A percentile compares a stretch with the other conserved stretches of the same genome.
Conservation (phyloP, 352 stramenopile species). For the Phytophthora sp. region DNA sequence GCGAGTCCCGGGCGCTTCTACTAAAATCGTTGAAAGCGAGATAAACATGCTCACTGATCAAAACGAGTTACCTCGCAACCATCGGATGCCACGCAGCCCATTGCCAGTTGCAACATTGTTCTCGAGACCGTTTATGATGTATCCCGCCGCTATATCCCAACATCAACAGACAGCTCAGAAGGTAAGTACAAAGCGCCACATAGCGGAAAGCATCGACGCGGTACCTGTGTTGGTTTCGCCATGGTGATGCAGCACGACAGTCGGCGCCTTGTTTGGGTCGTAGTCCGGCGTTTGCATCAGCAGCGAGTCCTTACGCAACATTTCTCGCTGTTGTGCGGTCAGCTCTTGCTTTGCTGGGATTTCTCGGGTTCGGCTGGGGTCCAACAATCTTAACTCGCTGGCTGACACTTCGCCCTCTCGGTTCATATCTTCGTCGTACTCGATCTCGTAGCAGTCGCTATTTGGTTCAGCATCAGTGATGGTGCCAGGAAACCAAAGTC, state of each 20-base stretch:
- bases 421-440: slow-evolving; percentile 86
- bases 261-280: slow-evolving; percentile 73
- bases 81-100: slow-evolving; percentile 78
- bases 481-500: slow-evolving; percentile 76
- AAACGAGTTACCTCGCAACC: slow-evolving; percentile 81
- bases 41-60: slow-evolving; percentile 21
- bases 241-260: slow-evolving; percentile 77
- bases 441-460: slow-evolving; percentile 68
- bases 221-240: slow-evolving; percentile 73
- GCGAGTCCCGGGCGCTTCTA: slow-evolving; percentile 5
- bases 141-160: slow-evolving; percentile 47
- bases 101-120: slow-evolving; percentile 86
- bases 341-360: slow-evolving; percentile 13
- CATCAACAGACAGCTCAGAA: no score
- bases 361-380: slow-evolving; percentile 23
- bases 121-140: slow-evolving; percentile 87
- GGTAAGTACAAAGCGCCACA: slow-evolving; percentile 1
- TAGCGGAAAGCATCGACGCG: slow-evolving; percentile 1
- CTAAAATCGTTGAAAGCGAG: slow-evolving; percentile 1
- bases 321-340: slow-evolving; percentile 43
- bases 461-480: slow-evolving; percentile 51
- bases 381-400: slow-evolving; percentile 52
- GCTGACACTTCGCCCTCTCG: slow-evolving; percentile 62
- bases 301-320: slow-evolving; percentile 60
- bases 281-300: slow-evolving; percentile 67